A percentile compares a stretch with the other conserved stretches of the same genome.
These are phyloP conservation scores for Phytophthora boehmeriae DNA, from an alignment of 352 stramenopile species.

Conservation along the genomic window DNA sequence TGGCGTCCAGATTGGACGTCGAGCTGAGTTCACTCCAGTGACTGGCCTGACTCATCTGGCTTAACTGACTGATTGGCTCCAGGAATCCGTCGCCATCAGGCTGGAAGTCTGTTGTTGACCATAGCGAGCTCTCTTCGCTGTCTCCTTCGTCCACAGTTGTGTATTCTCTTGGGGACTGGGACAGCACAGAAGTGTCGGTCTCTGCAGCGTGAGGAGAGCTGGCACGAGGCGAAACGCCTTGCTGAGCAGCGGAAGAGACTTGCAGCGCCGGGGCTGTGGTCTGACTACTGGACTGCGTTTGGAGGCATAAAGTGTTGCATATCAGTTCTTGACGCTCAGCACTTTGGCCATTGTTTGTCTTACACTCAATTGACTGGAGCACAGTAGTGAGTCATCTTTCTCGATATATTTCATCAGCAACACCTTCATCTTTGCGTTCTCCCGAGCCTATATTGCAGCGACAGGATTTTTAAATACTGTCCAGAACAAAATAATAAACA, in stretches of 20 bases:
- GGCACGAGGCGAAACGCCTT: constrained; percentile 5
- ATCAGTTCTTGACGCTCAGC: too few species aligned
- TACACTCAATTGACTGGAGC: constrained; percentile 76
- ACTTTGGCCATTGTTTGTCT: too few species aligned
- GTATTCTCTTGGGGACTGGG: constrained; percentile 46
- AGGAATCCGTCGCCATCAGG: constrained; percentile 52
- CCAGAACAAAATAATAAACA: too few species aligned
- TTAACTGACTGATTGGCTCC: constrained; percentile 71
- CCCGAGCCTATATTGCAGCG: constrained; percentile 46
- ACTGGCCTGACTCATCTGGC: constrained; percentile 73
- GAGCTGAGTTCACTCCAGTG: constrained; percentile 86
- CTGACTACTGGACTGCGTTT: constrained; percentile 36
- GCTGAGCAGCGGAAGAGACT: too few species aligned
- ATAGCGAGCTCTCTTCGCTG: constrained; percentile 61
- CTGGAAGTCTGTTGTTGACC: constrained; percentile 62
- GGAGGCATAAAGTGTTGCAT: background rate
- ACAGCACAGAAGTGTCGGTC: constrained; percentile 34
- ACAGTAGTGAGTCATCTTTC: constrained; percentile 80
- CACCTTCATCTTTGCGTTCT: constrained; percentile 90
- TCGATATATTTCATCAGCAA: constrained; percentile 89
- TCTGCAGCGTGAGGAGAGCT: constrained; percentile 20
- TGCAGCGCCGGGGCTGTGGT: constrained; percentile 10
- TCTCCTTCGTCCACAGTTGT: constrained; percentile 58
- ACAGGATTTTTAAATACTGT: background rate
- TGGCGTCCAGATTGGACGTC: constrained; percentile 85